These are phyloP conservation scores for Cetradonia linearis DNA, from an alignment of 495 filamentous ascomycete species.

Conservation along the genomic window DNA sequence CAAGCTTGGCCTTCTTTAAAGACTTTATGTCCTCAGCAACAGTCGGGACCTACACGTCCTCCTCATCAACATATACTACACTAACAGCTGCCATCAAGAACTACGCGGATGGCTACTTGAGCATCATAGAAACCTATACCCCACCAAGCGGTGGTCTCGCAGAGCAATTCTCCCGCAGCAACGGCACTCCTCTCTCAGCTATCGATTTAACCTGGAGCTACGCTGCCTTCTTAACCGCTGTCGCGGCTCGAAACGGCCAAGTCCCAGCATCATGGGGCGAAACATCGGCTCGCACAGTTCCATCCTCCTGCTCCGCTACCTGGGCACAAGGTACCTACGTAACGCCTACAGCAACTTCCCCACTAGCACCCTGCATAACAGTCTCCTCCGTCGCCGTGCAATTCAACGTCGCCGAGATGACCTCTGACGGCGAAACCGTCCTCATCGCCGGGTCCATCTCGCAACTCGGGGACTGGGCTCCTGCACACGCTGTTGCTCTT, in stretches of 20 bases:
- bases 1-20: constrained; percentile 35
- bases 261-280: constrained; percentile 50
- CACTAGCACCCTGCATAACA: constrained; percentile 31
- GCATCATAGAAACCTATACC: constrained; percentile 40
- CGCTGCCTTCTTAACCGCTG: constrained; percentile 51
- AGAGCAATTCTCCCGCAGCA: constrained; percentile 50
- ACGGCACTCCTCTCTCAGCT: constrained; percentile 45
- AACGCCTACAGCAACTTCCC: constrained; percentile 33
- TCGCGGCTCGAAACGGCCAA: constrained; percentile 31
- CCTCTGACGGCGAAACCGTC: constrained; percentile 48
- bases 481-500: constrained; percentile 40
- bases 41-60: constrained; percentile 31
- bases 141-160: constrained; percentile 43
- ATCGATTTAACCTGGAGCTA: constrained; percentile 59
- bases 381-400: constrained; percentile 45
- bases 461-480: constrained; percentile 48
- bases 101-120: constrained; percentile 43
- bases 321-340: constrained; percentile 49
- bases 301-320: constrained; percentile 41
- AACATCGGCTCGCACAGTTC: constrained; percentile 42
- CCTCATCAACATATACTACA: constrained; percentile 32
- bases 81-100: constrained; percentile 36
- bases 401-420: constrained; percentile 47
- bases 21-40: constrained; percentile 34
- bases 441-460: constrained; percentile 47